A percentile compares a stretch with the other conserved stretches of the same genome.
phyloP scores from a whole-genome alignment of 768 basidiomycete species.

The Rhodosporidiobolus sp. region DNA sequence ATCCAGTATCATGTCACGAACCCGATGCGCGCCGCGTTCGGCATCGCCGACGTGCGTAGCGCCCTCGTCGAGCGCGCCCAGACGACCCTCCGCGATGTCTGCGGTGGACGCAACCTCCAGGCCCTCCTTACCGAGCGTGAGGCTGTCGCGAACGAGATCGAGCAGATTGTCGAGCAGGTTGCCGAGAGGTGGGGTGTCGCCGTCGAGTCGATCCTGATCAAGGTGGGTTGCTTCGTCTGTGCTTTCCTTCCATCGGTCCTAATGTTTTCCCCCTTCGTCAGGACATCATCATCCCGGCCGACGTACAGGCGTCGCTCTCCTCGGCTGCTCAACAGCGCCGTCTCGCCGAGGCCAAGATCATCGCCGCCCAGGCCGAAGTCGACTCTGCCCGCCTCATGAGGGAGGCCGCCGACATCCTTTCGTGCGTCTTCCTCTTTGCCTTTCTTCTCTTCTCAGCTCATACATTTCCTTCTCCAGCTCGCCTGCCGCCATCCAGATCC shows the following conservation, averaged over 20 bases:
- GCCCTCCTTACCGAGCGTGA: conserved; percentile 95
- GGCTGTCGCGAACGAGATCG: conserved; percentile 92
- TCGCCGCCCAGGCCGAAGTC: conserved; percentile 74
- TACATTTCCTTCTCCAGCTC: conserved; percentile 48
- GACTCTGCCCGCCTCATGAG: conserved; percentile 22
- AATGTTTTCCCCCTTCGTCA: background rate
- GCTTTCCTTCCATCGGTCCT: conserved; percentile 2
- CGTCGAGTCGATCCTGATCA: conserved; percentile 83
- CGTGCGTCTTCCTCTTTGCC: background rate
- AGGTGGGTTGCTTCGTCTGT: conserved; percentile 47
- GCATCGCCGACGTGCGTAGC: conserved; percentile 81
- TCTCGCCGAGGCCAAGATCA: conserved; percentile 93
- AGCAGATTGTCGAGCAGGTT: conserved; percentile 77
- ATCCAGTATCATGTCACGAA: conserved; percentile 57
- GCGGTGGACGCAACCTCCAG: conserved; percentile 91
- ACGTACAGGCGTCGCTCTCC: conserved; percentile 84
- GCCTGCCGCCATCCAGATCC: conserved; percentile 96
- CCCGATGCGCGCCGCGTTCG: conserved; percentile 91
- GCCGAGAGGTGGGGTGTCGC: conserved; percentile 81
- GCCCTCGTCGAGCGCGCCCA: conserved; percentile 81
- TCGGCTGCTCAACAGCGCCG: conserved; percentile 96
- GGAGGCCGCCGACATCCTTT: conserved; percentile 11
- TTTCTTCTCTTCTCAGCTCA: background rate
- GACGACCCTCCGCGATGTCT: conserved; percentile 95
- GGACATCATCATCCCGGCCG: conserved; percentile 87